phyloP scores from a whole-genome alignment of 78 protist genomes.

The Chrysochromulina tobinii region DNA sequence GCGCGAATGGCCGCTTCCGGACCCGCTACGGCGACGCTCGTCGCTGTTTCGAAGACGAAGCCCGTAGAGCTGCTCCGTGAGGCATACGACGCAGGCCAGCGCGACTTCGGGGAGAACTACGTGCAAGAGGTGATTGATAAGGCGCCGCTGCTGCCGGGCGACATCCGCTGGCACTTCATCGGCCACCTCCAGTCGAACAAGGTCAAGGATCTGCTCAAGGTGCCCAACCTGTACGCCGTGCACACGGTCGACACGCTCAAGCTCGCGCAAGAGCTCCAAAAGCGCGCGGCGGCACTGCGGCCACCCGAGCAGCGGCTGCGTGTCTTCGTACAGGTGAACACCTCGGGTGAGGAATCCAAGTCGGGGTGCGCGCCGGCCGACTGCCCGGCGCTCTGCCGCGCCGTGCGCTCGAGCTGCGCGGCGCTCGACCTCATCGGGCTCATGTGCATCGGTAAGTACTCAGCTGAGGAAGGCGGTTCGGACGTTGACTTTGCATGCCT shows the following conservation, averaged over 20 bases:
- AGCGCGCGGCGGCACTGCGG: neutral
- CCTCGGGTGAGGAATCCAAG: neutral
- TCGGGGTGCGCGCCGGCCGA: neutral
- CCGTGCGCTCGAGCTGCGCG: conserved; percentile 34
- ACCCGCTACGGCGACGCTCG: conserved; percentile 13
- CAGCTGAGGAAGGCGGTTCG: too few relatives aligned
- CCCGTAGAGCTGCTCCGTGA: conserved; percentile 28
- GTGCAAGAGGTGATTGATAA: conserved; percentile 64
- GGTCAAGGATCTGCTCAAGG: neutral
- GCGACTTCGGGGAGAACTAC: conserved; percentile 82
- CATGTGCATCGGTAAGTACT: conserved; percentile 71
- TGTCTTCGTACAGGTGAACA: neutral
- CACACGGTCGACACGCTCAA: conserved; percentile 50
- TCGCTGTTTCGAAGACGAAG: conserved; percentile 76
- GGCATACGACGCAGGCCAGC: conserved; percentile 57
- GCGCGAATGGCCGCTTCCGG: too few relatives aligned
- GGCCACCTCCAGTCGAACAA: conserved; percentile 80
- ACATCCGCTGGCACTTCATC: conserved; percentile 69
- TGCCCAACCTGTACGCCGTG: conserved; percentile 19
- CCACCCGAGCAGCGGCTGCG: neutral
- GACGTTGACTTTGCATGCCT: too few relatives aligned
- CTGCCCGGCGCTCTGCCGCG: neutral
- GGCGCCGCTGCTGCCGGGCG: conserved; percentile 55
- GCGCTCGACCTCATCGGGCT: conserved; percentile 54
- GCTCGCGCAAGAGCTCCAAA: conserved; percentile 54